A percentile compares a stretch with the other conserved stretches of the same genome.
phyloP scores from a whole-genome alignment of 2,329 filamentous ascomycete species.

The Pseudogymnoascus sp. region DNA sequence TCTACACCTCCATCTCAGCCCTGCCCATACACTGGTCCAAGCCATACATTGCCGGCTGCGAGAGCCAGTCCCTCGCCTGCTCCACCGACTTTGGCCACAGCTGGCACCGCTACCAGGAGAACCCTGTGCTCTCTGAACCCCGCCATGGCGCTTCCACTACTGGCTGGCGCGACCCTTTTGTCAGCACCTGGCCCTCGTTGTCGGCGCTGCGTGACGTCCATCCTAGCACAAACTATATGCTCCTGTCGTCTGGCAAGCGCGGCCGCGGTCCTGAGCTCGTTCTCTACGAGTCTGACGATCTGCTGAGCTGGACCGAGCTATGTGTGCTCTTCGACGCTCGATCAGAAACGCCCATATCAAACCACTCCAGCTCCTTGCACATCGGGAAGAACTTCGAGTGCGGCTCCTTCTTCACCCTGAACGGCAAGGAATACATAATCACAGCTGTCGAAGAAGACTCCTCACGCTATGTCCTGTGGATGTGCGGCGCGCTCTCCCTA shows the following conservation, averaged over 20 bases:
- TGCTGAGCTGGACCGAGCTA: constrained; percentile 16
- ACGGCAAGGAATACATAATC: constrained; percentile 17
- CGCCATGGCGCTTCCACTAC: constrained; percentile 15
- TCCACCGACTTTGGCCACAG: constrained; percentile 18
- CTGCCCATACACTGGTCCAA: constrained; percentile 20
- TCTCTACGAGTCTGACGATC: constrained; percentile 17
- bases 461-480: neutral
- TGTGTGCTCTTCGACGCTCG: constrained; percentile 15
- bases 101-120: constrained; percentile 15
- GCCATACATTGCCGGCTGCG: constrained; percentile 18
- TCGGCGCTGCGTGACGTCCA: constrained; percentile 11
- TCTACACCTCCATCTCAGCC: constrained; percentile 19
- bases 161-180: constrained; percentile 20
- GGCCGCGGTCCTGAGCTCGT: constrained; percentile 15
- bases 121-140: constrained; percentile 16
- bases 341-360: constrained; percentile 11
- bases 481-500: neutral
- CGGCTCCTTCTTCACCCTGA: constrained; percentile 19
- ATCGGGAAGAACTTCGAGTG: constrained; percentile 21
- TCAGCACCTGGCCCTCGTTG: constrained; percentile 16
- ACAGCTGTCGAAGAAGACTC: constrained; percentile 12
- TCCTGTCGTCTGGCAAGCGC: constrained; percentile 17
- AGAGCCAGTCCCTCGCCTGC: constrained; percentile 18
- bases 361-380: constrained; percentile 10
- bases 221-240: constrained; percentile 17